Evolutionary conservation across 2,329 filamentous ascomycete genomes (phyloP).

Genomic region (Rhynchosporium secalis): DNA sequence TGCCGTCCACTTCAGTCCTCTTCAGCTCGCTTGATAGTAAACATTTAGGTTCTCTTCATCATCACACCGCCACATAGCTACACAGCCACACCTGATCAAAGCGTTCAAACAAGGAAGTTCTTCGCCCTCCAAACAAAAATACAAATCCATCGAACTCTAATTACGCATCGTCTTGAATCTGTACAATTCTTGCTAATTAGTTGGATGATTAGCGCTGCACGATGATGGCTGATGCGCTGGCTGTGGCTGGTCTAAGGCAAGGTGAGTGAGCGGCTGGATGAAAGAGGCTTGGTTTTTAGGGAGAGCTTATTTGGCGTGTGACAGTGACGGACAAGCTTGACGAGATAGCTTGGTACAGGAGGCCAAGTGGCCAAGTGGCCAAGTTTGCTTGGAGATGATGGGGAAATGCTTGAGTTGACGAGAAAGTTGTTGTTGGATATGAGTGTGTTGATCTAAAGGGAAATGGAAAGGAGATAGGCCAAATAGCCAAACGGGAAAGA

Average conservation of each 20-base stretch:
- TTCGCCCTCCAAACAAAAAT: no score
- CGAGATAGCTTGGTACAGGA: no score
- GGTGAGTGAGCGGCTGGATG: background rate
- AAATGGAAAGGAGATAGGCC: background rate
- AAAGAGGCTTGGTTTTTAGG: background rate
- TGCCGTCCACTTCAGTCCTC: background rate
- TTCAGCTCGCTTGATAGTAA: background rate
- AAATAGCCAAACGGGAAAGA: background rate
- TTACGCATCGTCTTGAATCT: background rate
- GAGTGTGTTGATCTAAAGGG: background rate
- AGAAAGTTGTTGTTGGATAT: background rate
- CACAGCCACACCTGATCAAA: background rate
- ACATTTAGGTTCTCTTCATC: background rate
- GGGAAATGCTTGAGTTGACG: conserved; percentile 5
- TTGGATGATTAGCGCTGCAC: background rate
- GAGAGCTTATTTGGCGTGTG: background rate
- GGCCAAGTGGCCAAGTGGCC: conserved; percentile 1
- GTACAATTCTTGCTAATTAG: no score
- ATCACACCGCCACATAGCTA: background rate
- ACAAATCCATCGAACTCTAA: background rate
- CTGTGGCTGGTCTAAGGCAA: background rate
- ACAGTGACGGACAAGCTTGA: no score
- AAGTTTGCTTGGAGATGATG: background rate
- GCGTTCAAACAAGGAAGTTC: background rate
- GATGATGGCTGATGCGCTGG: background rate